Conservation (phyloP, 495 filamentous ascomycete genomes). For the Podospora australis region DNA sequence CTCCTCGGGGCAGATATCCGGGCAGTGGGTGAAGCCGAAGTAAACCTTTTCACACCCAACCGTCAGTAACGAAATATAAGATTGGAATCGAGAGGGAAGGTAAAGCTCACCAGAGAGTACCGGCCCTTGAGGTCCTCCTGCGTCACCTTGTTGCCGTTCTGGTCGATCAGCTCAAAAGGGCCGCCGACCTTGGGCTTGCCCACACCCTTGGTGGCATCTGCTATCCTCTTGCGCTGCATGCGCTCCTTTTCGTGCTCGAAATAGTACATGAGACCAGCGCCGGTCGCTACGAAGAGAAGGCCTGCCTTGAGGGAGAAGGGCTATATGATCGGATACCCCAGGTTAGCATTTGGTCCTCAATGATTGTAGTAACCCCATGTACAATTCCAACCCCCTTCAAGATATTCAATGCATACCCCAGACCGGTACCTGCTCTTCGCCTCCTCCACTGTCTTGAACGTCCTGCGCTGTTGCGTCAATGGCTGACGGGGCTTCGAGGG, state of each 20-base stretch:
- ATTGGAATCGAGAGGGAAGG: neutral
- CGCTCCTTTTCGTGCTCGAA: constrained; percentile 87
- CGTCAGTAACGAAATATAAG: neutral
- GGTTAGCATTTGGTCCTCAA: constrained; percentile 9
- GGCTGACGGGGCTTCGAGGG: constrained; percentile 22
- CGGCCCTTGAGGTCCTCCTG: constrained; percentile 77
- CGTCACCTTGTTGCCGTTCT: constrained; percentile 68
- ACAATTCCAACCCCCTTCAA: neutral
- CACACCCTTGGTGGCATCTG: constrained; percentile 86
- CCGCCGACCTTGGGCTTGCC: constrained; percentile 92
- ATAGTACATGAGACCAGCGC: constrained; percentile 72
- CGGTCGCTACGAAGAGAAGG: constrained; percentile 73
- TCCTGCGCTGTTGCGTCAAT: constrained; percentile 27
- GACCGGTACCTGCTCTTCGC: constrained; percentile 46
- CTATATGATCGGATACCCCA: constrained; percentile 33
- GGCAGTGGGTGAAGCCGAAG: constrained; percentile 97
- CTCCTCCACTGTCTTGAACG: constrained; percentile 50
- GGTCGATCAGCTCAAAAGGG: constrained; percentile 72
- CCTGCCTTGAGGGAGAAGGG: constrained; percentile 91
- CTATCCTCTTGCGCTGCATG: constrained; percentile 76
- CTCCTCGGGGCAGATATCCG: constrained; percentile 98
- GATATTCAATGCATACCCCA: constrained; percentile 31
- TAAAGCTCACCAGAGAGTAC: constrained; percentile 58
- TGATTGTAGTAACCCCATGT: too few relatives aligned
- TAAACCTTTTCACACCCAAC: constrained; percentile 55